Percentiles rank a stretch among this genome's conserved stretches.
These are phyloP conservation scores for Dactylis glomerata DNA, from an alignment of 176 grass and related monocot genomes.

Conservation along the genomic window DNA sequence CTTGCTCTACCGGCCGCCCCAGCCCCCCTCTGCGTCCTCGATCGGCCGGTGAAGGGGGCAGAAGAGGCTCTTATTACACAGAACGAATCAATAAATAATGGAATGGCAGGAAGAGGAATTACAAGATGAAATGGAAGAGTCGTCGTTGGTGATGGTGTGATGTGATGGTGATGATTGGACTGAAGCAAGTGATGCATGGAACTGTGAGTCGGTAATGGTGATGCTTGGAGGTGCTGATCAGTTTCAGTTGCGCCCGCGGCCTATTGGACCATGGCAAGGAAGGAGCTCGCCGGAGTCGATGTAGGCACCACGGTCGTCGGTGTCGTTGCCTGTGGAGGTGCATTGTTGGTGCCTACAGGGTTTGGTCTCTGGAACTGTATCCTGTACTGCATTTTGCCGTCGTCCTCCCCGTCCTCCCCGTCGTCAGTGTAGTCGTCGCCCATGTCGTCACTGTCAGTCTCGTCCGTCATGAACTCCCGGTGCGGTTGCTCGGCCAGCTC, in stretches of 20 bases:
- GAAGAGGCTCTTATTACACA: conserved; percentile 46
- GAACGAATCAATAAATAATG: conserved; percentile 68
- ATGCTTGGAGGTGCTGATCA: conserved; percentile 9
- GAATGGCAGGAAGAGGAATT: conserved; percentile 39
- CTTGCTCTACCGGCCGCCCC: conserved; percentile 22
- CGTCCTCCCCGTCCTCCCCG: conserved; percentile 53
- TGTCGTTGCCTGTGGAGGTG: background rate
- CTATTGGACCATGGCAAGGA: conserved; percentile 59
- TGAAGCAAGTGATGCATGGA: background rate
- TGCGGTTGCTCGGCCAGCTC: conserved; percentile 53
- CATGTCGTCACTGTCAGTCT: conserved; percentile 60
- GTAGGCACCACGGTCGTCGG: conserved; percentile 22
- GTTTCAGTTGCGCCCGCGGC: background rate
- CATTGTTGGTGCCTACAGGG: background rate
- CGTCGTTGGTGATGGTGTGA: conserved; percentile 16
- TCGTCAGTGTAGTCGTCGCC: conserved; percentile 52
- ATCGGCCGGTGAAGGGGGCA: conserved; percentile 27
- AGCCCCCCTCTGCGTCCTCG: conserved; percentile 23
- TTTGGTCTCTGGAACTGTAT: conserved; percentile 66
- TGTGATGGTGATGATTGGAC: conserved; percentile 9
- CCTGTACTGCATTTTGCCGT: conserved; percentile 64
- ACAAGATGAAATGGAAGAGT: conserved; percentile 31
- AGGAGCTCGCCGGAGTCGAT: conserved; percentile 45
- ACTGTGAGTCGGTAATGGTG: background rate
- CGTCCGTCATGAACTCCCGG: conserved; percentile 44